Evolutionary conservation across 1,139 yeast genomes (phyloP).

Genomic region (Magnusiomyces magnusii): DNA sequence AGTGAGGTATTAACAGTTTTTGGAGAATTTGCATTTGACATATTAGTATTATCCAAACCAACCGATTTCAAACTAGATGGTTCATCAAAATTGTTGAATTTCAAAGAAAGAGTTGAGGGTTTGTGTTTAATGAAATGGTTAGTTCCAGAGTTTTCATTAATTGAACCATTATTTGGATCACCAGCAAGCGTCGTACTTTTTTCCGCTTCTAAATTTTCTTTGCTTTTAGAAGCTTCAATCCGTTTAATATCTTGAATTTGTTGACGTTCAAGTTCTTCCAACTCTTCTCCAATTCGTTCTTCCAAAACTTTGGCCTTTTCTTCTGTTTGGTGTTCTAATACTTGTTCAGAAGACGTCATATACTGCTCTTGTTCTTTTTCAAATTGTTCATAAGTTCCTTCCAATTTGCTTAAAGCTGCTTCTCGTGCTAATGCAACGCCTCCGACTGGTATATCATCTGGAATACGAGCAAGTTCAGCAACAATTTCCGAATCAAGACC

Average conservation of each 20-base stretch:
- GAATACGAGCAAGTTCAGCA: constrained; percentile 50
- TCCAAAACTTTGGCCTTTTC: not conserved
- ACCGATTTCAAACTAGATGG: too few relatives aligned
- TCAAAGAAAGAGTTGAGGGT: too few relatives aligned
- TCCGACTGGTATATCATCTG: constrained; percentile 35
- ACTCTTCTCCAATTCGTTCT: not conserved
- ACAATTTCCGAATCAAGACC: constrained; percentile 25
- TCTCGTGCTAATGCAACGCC: constrained; percentile 44
- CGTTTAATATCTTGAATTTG: not conserved
- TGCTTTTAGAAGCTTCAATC: not conserved
- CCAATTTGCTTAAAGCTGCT: constrained; percentile 66
- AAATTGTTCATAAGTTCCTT: constrained; percentile 45
- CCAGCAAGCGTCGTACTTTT: too few relatives aligned
- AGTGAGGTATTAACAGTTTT: too few relatives aligned
- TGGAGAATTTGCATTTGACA: too few relatives aligned
- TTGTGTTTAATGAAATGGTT: too few relatives aligned
- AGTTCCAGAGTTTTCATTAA: too few relatives aligned
- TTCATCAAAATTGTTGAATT: too few relatives aligned
- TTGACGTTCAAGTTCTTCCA: constrained; percentile 1
- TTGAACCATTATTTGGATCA: too few relatives aligned
- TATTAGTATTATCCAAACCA: too few relatives aligned
- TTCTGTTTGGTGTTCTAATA: not conserved
- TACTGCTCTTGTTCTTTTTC: constrained; percentile 1
- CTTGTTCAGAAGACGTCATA: not conserved
- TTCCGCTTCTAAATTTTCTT: too few relatives aligned